Percentiles rank a stretch among this genome's conserved stretches.
These are phyloP conservation scores for Leccinum subgranulosum DNA, from an alignment of 768 basidiomycete species.

Conservation along the genomic window DNA sequence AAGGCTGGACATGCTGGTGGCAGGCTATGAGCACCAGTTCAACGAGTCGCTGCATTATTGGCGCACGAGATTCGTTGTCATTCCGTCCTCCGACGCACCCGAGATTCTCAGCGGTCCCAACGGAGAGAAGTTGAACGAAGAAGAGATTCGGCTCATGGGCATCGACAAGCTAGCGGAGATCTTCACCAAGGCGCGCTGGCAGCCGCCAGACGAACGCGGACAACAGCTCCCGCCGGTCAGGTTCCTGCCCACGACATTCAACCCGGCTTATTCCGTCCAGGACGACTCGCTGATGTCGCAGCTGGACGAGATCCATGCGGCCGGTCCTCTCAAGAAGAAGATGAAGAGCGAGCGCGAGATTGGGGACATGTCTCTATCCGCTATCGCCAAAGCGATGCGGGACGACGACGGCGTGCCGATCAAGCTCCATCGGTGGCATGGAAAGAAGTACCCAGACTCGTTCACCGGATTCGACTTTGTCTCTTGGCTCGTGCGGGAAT, in stretches of 20 bases:
- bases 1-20: constrained; percentile 83
- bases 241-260: constrained; percentile 81
- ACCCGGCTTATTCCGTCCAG: constrained; percentile 73
- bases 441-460: constrained; percentile 66
- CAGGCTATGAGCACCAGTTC: constrained; percentile 77
- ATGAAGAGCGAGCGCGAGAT: constrained; percentile 77
- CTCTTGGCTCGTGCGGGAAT: constrained; percentile 90
- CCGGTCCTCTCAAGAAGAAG: constrained; percentile 74
- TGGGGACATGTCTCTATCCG: constrained; percentile 54
- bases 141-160: constrained; percentile 84
- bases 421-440: constrained; percentile 84
- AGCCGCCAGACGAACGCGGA: constrained; percentile 41
- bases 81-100: constrained; percentile 77
- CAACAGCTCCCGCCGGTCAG: constrained; percentile 58
- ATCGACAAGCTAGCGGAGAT: constrained; percentile 90
- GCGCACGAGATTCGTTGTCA: constrained; percentile 90
- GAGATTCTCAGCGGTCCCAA: constrained; percentile 51
- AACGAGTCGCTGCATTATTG: constrained; percentile 86
- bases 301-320: constrained; percentile 75
- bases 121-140: constrained; percentile 77
- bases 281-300: constrained; percentile 79
- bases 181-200: constrained; percentile 84
- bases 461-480: constrained; percentile 91
- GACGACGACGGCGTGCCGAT: constrained; percentile 83
- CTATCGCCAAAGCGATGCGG: constrained; percentile 80